phyloP scores from a whole-genome alignment of 164 flowering plant species.

The Tetrastigma voinierianum region DNA sequence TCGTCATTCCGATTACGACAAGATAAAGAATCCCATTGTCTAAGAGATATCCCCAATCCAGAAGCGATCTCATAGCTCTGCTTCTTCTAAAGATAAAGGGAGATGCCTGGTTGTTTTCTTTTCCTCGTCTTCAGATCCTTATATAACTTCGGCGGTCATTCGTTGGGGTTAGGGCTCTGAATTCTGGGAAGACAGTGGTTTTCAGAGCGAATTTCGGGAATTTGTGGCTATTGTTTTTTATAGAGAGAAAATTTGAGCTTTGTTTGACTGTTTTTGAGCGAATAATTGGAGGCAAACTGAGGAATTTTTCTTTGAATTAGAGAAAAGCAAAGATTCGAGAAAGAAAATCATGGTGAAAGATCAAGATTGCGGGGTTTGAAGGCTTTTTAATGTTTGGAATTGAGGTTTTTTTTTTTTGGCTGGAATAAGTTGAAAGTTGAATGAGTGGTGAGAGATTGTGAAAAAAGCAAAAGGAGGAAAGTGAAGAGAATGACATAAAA shows the following conservation, averaged over 20 bases:
- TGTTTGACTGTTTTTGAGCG: too few species aligned
- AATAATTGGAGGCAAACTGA: too few species aligned
- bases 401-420: neutral
- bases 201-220: too few species aligned
- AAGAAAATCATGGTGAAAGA: neutral
- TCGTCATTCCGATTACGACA: neutral
- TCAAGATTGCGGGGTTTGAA: neutral
- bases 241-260: too few species aligned
- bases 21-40: neutral
- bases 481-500: conserved; percentile 4
- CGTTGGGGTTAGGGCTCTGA: too few species aligned
- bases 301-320: too few species aligned
- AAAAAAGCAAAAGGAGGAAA: neutral
- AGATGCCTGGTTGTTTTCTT: too few species aligned
- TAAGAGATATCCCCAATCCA: neutral
- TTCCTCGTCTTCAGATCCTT: too few species aligned
- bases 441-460: neutral
- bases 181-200: too few species aligned
- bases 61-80: neutral
- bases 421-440: neutral
- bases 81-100: too few species aligned
- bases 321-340: neutral
- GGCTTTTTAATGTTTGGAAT: neutral
- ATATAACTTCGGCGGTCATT: too few species aligned
- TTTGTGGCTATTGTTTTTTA: too few species aligned